A percentile compares a stretch with the other conserved stretches of the same genome.
These are phyloP conservation scores for Ormosia semicastrata DNA, from an alignment of 306 rosid species.

Conservation along the genomic window DNA sequence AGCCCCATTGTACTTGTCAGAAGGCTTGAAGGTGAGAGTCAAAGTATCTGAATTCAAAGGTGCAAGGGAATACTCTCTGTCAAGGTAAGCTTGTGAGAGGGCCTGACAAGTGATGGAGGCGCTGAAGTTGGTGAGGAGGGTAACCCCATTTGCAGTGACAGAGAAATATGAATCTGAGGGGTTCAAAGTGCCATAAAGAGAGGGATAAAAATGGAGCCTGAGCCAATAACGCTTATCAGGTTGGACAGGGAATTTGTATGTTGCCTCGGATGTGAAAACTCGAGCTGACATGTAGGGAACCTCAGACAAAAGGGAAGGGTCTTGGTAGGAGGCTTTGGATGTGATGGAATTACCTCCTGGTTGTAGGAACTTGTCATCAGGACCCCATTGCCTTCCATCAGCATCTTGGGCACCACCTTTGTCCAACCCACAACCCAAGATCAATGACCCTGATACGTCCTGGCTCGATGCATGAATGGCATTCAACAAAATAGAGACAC, in stretches of 20 bases:
- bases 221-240: constrained; percentile 48
- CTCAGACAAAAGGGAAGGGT: constrained; percentile 44
- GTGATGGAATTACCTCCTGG: constrained; percentile 10
- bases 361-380: constrained; percentile 37
- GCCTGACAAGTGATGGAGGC: constrained; percentile 44
- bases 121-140: constrained; percentile 53
- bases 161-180: constrained; percentile 44
- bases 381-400: constrained; percentile 49
- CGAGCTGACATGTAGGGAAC: constrained; percentile 58
- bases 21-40: constrained; percentile 48
- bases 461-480: constrained; percentile 16
- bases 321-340: constrained; percentile 46
- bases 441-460: constrained; percentile 16
- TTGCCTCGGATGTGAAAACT: constrained; percentile 38
- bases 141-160: constrained; percentile 37
- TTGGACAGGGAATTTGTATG: constrained; percentile 38
- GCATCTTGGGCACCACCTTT: constrained; percentile 30
- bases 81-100: constrained; percentile 54
- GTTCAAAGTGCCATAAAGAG: constrained; percentile 26
- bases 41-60: constrained; percentile 30
- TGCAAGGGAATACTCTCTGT: constrained; percentile 53
- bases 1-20: constrained; percentile 23
- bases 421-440: constrained; percentile 42
- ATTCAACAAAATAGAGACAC: constrained; percentile 13
- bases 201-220: constrained; percentile 56